phyloP scores from a whole-genome alignment of 768 basidiomycete species.

The Tulasnella sp. region DNA sequence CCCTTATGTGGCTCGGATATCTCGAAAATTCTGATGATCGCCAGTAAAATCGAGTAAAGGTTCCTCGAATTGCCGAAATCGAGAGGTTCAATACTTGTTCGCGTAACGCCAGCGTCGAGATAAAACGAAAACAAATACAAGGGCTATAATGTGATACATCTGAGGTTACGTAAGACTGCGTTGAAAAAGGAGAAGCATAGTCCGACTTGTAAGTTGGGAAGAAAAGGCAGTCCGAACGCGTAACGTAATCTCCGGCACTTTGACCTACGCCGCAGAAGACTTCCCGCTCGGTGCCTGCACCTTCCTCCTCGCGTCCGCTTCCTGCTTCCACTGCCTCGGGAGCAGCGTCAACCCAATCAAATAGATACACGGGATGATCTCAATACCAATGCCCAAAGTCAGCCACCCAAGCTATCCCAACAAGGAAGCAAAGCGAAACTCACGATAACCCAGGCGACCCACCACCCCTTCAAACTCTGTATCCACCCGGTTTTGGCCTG shows the following conservation, averaged over 20 bases:
- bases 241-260: background rate
- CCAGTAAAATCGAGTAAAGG: too few relatives aligned
- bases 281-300: background rate
- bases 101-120: too few relatives aligned
- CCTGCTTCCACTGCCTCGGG: slow-evolving; percentile 1
- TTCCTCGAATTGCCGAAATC: too few relatives aligned
- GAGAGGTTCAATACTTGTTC: too few relatives aligned
- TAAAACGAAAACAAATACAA: background rate
- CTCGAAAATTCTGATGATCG: too few relatives aligned
- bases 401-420: background rate
- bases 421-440: background rate
- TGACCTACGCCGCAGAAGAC: background rate
- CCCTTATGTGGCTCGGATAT: too few relatives aligned
- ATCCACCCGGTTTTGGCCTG: background rate
- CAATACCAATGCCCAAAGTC: too few relatives aligned
- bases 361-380: background rate
- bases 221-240: background rate
- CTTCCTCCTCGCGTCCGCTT: background rate
- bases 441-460: slow-evolving; percentile 8
- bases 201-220: background rate
- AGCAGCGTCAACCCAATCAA: background rate
- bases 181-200: background rate
- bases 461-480: background rate
- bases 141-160: too few relatives aligned
- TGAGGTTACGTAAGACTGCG: background rate